Evolutionary conservation across 164 flowering plant species (phyloP).

Genomic region (Cinnamomum chago): DNA sequence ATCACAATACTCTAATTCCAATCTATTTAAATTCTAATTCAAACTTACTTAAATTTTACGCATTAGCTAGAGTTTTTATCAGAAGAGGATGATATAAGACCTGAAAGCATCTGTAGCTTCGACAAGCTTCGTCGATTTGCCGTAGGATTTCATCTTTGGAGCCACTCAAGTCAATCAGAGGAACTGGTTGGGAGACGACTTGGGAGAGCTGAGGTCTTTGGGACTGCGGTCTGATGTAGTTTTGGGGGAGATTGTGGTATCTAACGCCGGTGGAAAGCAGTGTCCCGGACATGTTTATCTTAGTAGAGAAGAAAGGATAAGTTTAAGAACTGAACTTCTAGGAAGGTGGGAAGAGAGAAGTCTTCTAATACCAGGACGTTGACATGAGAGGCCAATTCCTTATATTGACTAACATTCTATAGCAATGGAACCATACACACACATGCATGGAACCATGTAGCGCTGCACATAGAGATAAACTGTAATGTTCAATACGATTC

Average conservation of each 20-base stretch:
- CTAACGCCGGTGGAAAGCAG: conserved; percentile 11
- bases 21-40: neutral
- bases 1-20: neutral
- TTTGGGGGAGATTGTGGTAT: conserved; percentile 7
- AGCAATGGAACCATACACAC: no score
- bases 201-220: conserved; percentile 65
- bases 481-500: no score
- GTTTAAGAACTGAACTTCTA: neutral
- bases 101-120: conserved; percentile 56
- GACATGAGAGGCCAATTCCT: no score
- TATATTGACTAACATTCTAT: no score
- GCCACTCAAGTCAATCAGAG: conserved; percentile 47
- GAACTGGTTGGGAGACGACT: conserved; percentile 42
- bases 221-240: conserved; percentile 58
- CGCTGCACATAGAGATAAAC: no score
- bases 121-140: conserved; percentile 52
- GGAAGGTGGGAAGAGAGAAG: neutral
- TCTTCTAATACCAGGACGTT: no score
- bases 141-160: conserved; percentile 16
- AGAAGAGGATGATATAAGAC: conserved; percentile 19
- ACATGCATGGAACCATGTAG: no score
- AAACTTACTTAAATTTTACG: neutral
- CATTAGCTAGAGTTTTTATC: neutral
- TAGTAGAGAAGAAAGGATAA: no score
- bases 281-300: neutral